phyloP scores from a whole-genome alignment of 2,329 filamentous ascomycete species.

The Sphaerulina musiva region DNA sequence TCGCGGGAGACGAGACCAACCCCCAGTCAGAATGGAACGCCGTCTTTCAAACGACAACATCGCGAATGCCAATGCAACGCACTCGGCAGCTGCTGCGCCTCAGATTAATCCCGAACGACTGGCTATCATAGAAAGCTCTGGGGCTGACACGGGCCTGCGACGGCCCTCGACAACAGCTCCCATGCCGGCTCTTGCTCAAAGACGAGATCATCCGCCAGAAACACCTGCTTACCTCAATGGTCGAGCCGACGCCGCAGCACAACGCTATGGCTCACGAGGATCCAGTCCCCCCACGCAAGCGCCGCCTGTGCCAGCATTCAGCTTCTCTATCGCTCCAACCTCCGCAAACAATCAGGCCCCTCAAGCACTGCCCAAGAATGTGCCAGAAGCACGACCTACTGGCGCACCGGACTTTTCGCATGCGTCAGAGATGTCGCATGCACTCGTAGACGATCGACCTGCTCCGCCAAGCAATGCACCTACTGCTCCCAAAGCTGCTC shows the following conservation, averaged over 20 bases:
- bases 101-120: conserved; percentile 32
- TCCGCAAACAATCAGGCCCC: conserved; percentile 23
- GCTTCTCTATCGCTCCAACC: conserved; percentile 29
- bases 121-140: conserved; percentile 30
- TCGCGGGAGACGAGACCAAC: conserved; percentile 27
- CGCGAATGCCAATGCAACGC: conserved; percentile 16
- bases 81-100: conserved; percentile 18
- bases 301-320: conserved; percentile 51
- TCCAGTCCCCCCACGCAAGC: conserved; percentile 49
- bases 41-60: conserved; percentile 25
- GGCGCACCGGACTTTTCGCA: conserved; percentile 1
- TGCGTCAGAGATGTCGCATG: conserved; percentile 6
- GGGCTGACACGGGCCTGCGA: conserved; percentile 25
- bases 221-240: conserved; percentile 41
- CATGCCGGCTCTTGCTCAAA: conserved; percentile 11
- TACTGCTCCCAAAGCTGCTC: conserved; percentile 36
- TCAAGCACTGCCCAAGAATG: conserved; percentile 4
- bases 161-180: conserved; percentile 19
- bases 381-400: conserved; percentile 1
- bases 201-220: conserved; percentile 36
- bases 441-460: conserved; percentile 14
- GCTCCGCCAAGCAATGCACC: conserved; percentile 25
- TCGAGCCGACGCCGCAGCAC: conserved; percentile 42
- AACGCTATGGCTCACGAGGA: conserved; percentile 43
- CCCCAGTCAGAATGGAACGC: conserved; percentile 27